Evolutionary conservation across 768 basidiomycete species (phyloP).

Genomic region (Auriscalpium orientale): DNA sequence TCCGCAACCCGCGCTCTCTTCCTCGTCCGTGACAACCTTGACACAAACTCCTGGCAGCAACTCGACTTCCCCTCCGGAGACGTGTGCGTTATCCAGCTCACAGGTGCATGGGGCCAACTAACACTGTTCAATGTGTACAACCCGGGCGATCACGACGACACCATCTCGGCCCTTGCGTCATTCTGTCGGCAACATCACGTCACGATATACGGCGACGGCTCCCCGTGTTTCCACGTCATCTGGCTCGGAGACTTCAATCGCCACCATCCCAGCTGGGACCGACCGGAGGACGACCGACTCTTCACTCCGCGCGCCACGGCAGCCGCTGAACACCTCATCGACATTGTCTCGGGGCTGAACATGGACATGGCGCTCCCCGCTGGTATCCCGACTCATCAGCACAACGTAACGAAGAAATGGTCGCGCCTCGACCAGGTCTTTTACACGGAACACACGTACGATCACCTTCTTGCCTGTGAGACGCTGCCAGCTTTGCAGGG

Average conservation of each 20-base stretch:
- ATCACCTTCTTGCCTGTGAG: neutral
- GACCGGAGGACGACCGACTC: neutral
- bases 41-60: neutral
- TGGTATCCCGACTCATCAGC: neutral
- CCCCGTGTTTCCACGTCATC: neutral
- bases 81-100: neutral
- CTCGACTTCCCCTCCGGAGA: neutral
- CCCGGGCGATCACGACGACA: neutral
- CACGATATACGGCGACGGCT: neutral
- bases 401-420: neutral
- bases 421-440: neutral
- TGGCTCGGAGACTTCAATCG: slow-evolving; percentile 1
- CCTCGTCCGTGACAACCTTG: neutral
- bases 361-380: neutral
- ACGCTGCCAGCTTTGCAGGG: neutral
- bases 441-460: neutral
- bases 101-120: neutral
- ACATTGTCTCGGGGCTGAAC: neutral
- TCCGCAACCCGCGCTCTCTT: neutral
- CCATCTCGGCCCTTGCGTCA: neutral
- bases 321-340: neutral
- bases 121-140: neutral
- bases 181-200: neutral
- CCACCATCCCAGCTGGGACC: neutral
- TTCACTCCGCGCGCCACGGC: neutral